Evolutionary conservation across 1,284 basidiomycete species (phyloP).

Genomic region (Papiliotrema nemorosa): DNA sequence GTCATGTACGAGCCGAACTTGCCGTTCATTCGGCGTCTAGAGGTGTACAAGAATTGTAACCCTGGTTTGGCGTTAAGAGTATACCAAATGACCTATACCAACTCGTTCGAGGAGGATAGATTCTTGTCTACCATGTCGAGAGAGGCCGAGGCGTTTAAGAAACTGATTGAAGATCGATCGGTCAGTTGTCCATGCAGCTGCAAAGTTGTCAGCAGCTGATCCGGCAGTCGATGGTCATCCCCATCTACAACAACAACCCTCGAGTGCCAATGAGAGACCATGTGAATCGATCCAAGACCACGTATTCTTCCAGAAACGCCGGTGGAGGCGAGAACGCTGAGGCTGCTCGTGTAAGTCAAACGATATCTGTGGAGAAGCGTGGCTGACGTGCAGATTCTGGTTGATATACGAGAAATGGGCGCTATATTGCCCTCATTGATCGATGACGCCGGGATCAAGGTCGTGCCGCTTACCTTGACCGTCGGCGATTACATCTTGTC

Average conservation of each 20-base stretch:
- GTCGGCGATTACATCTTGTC: slow-evolving; percentile 96
- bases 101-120: slow-evolving; percentile 92
- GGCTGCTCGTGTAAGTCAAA: slow-evolving; percentile 61
- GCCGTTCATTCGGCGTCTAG: slow-evolving; percentile 86
- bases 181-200: slow-evolving; percentile 54
- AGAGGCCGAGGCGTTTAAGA: slow-evolving; percentile 93
- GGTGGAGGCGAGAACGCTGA: slow-evolving; percentile 72
- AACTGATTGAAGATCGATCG: slow-evolving; percentile 84
- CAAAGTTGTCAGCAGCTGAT: slow-evolving; percentile 3
- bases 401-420: slow-evolving; percentile 95
- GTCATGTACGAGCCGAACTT: slow-evolving; percentile 94
- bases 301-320: slow-evolving; percentile 74
- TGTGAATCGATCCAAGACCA: slow-evolving; percentile 73
- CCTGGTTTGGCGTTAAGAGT: slow-evolving; percentile 80
- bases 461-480: slow-evolving; percentile 85
- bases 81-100: slow-evolving; percentile 90
- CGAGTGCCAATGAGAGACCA: slow-evolving; percentile 51
- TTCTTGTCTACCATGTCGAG: slow-evolving; percentile 82
- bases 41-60: slow-evolving; percentile 81
- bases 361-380: background rate
- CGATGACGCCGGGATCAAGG: slow-evolving; percentile 74
- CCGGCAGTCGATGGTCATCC: slow-evolving; percentile 79
- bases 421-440: slow-evolving; percentile 87
- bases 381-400: slow-evolving; percentile 65
- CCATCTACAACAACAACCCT: slow-evolving; percentile 77